Conservation (phyloP, 2,329 filamentous ascomycete genomes). For the Colletotrichum horii region DNA sequence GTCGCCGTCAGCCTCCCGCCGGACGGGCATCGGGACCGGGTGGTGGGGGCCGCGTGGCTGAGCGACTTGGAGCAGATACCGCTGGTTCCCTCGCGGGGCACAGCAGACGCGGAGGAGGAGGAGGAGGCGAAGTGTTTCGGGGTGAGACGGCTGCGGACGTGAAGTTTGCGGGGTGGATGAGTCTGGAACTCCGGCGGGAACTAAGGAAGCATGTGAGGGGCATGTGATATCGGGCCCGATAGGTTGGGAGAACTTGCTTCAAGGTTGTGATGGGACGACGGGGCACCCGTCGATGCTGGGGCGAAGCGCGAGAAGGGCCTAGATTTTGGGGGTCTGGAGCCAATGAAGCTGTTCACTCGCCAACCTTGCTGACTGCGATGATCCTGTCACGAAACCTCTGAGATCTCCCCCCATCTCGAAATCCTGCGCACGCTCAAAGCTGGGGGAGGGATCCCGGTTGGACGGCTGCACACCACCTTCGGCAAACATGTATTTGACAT, state of each 20-base stretch:
- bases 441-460: neutral
- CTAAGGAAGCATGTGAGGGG: neutral
- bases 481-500: neutral
- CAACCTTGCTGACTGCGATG: neutral
- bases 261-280: neutral
- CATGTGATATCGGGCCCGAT: neutral
- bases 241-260: neutral
- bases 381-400: neutral
- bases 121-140: neutral
- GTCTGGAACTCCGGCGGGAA: neutral
- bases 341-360: neutral
- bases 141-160: neutral
- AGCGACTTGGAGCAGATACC: neutral
- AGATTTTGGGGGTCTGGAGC: neutral
- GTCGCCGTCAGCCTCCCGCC: constrained; percentile 13
- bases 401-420: neutral
- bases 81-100: neutral
- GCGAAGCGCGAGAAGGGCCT: neutral
- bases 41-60: neutral
- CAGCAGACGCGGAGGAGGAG: neutral
- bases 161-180: neutral
- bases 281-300: neutral
- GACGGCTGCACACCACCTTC: neutral
- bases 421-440: neutral
- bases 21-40: constrained; percentile 7